Base-by-base conservation (phyloP, 768 basidiomycete species). In the Dioszegia aurantiaca region DNA sequence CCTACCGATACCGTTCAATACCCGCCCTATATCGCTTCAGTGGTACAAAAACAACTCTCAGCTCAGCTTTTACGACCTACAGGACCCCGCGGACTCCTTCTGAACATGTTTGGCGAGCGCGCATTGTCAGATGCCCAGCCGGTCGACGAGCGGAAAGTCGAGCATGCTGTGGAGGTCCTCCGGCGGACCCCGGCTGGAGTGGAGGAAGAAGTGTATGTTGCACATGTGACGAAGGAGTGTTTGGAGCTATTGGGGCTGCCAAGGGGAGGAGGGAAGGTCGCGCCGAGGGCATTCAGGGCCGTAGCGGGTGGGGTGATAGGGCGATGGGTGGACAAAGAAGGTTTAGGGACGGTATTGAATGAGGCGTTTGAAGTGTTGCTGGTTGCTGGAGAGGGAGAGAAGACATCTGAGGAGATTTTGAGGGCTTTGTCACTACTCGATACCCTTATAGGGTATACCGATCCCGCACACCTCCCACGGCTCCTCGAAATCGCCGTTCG, bases 61-160 rank as follows among this genome's bases (percentile, higher is more conserved):
- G 37, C 37, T 8, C 51, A 53, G 39, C 21, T 53, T 2, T 28
- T 53, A 19, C 36, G 51, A 2, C 36, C 36, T 9, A 26, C 24
- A 6, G 51, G 51, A 16, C 36, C 37, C 37, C 51, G 16, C 37
- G 51, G 37, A 3, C 26, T 53, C 9, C 51, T 53, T 9, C 9
- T 53, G 33, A 53, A 40, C 51, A 23, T 53, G 6, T 53, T 53
- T 24, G 51, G 51, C 39, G 51, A 53, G 24, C 19, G 51, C 23
- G 51, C 51, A 19, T 16, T 53, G 4, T 53, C 51, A n/a, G 51
- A 53, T 19, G 51, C 51, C 11, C 37, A 40, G 28, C 24, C 51
- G n/a, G 37, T 53, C 12, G 51, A 53, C 11, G 51, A 53, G 17
- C 33, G 36, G 21, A 53, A 53, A 36, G 36, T 53, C 31, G 11